Percentiles rank a stretch among this genome's conserved stretches.
Conservation (phyloP, 2,329 filamentous ascomycete species). For the Cladorrhinum sp. region DNA sequence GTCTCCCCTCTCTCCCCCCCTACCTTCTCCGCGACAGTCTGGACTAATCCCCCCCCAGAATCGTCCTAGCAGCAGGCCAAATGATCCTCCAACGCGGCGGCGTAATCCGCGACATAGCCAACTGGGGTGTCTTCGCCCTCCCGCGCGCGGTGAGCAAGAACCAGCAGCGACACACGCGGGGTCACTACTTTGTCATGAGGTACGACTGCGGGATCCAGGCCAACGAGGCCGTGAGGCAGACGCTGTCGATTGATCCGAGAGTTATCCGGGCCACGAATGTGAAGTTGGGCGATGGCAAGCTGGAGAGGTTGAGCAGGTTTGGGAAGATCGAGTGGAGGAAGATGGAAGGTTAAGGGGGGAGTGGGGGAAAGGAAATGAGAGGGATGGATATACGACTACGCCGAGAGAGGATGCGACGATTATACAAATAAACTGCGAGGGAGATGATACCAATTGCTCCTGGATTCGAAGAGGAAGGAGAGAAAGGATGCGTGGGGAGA, state of each 20-base stretch:
- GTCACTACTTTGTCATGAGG: constrained; percentile 97
- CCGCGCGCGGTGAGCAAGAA: constrained; percentile 76
- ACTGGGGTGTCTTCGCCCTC: constrained; percentile 92
- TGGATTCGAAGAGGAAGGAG: background rate
- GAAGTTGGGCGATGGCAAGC: constrained; percentile 81
- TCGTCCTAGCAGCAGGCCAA: constrained; percentile 79
- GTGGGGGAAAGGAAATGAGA: background rate
- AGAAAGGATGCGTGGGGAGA: background rate
- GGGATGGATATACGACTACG: background rate
- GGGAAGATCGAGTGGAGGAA: constrained; percentile 48
- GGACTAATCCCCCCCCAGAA: no score
- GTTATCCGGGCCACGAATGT: constrained; percentile 86
- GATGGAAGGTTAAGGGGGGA: constrained; percentile 25
- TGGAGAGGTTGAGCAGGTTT: constrained; percentile 60
- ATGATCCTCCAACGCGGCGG: constrained; percentile 80
- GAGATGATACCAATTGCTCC: background rate
- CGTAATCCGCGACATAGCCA: constrained; percentile 86
- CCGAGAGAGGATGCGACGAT: background rate
- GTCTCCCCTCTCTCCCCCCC: constrained; percentile 30
- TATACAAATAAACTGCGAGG: no score
- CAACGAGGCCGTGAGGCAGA: constrained; percentile 71
- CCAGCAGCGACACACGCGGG: constrained; percentile 77
- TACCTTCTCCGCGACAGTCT: background rate
- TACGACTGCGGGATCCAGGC: constrained; percentile 76
- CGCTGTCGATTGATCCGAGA: constrained; percentile 79